These are phyloP conservation scores for Aureobasidium subglaciale DNA, from an alignment of 2,329 filamentous ascomycete genomes.

Conservation along the genomic window DNA sequence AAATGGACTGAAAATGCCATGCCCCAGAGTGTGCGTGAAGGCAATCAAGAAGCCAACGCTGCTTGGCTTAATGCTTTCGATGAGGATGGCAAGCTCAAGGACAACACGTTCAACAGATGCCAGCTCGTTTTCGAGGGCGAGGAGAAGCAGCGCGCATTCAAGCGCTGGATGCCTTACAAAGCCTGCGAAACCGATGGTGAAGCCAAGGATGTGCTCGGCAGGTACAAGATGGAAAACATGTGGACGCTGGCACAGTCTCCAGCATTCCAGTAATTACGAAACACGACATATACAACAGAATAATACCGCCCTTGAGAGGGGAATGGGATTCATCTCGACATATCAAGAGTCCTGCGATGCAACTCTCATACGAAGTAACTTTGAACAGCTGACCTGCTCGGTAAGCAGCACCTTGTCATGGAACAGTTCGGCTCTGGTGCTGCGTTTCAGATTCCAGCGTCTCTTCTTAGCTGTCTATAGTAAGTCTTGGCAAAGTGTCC, in stretches of 20 bases:
- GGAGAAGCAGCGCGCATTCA: slow-evolving; percentile 69
- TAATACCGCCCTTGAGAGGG: no score
- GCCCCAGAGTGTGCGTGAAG: slow-evolving; percentile 48
- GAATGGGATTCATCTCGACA: neutral
- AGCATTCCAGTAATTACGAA: slow-evolving; percentile 9
- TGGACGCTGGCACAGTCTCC: slow-evolving; percentile 73
- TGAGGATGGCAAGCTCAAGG: slow-evolving; percentile 69
- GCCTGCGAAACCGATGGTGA: slow-evolving; percentile 91
- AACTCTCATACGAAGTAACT: neutral
- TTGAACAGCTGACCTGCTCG: neutral
- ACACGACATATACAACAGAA: no score
- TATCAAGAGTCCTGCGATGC: neutral
- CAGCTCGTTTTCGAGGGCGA: slow-evolving; percentile 86
- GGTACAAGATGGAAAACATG: slow-evolving; percentile 89
- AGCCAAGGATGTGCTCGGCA: slow-evolving; percentile 69
- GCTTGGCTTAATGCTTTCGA: slow-evolving; percentile 74
- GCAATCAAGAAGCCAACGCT: slow-evolving; percentile 55
- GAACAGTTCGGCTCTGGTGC: slow-evolving; percentile 9
- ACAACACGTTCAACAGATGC: slow-evolving; percentile 76
- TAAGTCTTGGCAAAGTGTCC: slow-evolving; percentile 3
- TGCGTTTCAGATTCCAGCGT: slow-evolving; percentile 7
- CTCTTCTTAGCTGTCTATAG: neutral
- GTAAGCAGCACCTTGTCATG: neutral
- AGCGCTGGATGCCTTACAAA: slow-evolving; percentile 72
- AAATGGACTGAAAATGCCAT: slow-evolving; percentile 88